These are phyloP conservation scores for Litchi chinensis DNA, from an alignment of 345 rosid genomes.

Conservation along the genomic window DNA sequence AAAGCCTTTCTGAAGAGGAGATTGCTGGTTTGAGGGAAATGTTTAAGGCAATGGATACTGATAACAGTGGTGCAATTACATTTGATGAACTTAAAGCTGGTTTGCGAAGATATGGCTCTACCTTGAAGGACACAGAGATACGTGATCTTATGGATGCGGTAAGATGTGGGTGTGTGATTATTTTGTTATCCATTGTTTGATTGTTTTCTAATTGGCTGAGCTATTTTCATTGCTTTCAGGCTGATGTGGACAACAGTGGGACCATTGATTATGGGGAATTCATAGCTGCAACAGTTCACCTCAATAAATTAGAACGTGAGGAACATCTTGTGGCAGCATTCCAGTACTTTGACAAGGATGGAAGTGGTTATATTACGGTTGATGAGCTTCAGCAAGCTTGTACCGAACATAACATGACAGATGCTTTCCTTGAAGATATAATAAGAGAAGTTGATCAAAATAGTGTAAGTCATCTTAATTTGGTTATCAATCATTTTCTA, in stretches of 20 bases:
- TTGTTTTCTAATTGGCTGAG: constrained; percentile 18
- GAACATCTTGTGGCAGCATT: constrained; percentile 98
- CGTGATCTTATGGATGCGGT: constrained; percentile 99
- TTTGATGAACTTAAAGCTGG: constrained; percentile 98
- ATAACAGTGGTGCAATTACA: constrained; percentile 94
- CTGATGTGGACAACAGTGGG: constrained; percentile 97
- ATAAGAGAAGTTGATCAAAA: constrained; percentile 96
- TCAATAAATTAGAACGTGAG: constrained; percentile 93
- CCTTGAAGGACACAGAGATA: constrained; percentile 93
- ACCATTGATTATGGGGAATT: constrained; percentile 96
- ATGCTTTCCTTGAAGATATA: constrained; percentile 85
- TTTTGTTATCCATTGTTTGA: constrained; percentile 7
- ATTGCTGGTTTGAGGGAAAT: constrained; percentile 96
- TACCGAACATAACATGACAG: constrained; percentile 89
- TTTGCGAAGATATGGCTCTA: constrained; percentile 91
- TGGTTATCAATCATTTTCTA: not conserved
- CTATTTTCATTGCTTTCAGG: constrained; percentile 48
- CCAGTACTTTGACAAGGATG: constrained; percentile 90
- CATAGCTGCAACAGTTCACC: constrained; percentile 94
- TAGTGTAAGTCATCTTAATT: constrained; percentile 60
- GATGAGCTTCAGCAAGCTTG: constrained; percentile 98
- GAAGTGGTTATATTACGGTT: constrained; percentile 91
- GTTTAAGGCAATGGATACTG: constrained; percentile 95
- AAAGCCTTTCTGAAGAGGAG: constrained; percentile 98
- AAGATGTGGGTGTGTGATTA: constrained; percentile 34